Base-by-base conservation (phyloP, 75 land plant genomes). In the Pseudotsuga menziesii region DNA sequence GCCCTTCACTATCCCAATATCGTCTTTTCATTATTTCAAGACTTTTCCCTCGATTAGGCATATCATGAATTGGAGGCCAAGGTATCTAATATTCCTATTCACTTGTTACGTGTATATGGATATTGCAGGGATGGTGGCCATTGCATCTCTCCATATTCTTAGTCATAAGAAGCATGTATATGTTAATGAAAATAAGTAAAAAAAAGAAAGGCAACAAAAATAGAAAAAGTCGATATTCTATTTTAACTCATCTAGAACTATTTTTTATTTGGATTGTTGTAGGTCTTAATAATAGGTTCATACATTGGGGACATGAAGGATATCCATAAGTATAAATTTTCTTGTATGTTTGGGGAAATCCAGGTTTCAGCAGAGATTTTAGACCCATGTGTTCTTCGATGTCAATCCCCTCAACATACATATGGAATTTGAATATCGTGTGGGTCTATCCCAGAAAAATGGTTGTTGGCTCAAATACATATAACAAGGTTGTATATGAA, bases 321-420 rank as follows among this genome's bases (percentile, higher is more conserved):
- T 62, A 74, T 83, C n/a, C 16, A 17, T 22, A 61, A 66, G 55
- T 22, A 75, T 27, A 89, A 87, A 61, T 89, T 93, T 90, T 85
- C 82, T 56, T 92, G 93, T 56, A 92, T 91, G 98, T 95, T 95
- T 89, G 98, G 98, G 23, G 94, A 90, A 75, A 56, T 86, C 75
- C 95, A 90, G 80, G 98, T 95, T 75, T 74, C 91, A 74, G 95
- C 95, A 29, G 91, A 95, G 70, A 74, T 90, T 58, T 48, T 95
- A 66, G 57, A 73, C 35, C 58, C 79, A 22, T 80, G 83, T 81
- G 83, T 76, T 56, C 67, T 95, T 35, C 80, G 95, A 17, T 95
- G 95, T 80, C 82, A 82, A 69, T 86, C 95, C 41, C 98, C 98
- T 80, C 17, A 64, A 1, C 92, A 90, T 89, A 62, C 82, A 17